A percentile compares a stretch with the other conserved stretches of the same genome.
phyloP scores from a whole-genome alignment of 2,329 filamentous ascomycete species.

The Periglandula ipomoeae region DNA sequence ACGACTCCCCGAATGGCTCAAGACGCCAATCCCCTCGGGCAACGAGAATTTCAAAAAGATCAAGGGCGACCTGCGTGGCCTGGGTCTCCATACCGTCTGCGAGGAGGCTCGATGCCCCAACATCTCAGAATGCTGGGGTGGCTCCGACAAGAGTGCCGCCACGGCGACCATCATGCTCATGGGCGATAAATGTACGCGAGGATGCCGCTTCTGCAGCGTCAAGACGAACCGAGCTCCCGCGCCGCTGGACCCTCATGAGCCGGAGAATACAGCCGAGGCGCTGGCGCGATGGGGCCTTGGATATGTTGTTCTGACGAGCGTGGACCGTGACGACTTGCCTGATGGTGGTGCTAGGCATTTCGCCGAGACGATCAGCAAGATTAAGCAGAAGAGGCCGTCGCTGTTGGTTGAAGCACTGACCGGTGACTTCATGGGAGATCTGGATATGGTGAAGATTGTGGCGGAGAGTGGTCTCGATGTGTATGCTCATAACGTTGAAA shows the following conservation, averaged over 20 bases:
- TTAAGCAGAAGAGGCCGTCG: slow-evolving; percentile 73
- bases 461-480: slow-evolving; percentile 87
- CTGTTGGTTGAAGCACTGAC: slow-evolving; percentile 78
- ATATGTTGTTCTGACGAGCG: slow-evolving; percentile 88
- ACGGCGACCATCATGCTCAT: slow-evolving; percentile 99
- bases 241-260: slow-evolving; percentile 89
- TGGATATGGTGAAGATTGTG: slow-evolving; percentile 79
- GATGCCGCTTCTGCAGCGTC: slow-evolving; percentile 93
- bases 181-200: slow-evolving; percentile 95
- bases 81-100: slow-evolving; percentile 91
- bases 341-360: slow-evolving; percentile 88
- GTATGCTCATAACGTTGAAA: slow-evolving; percentile 96
- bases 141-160: slow-evolving; percentile 75
- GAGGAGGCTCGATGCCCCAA: slow-evolving; percentile 97
- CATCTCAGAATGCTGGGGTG: slow-evolving; percentile 97
- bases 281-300: slow-evolving; percentile 87
- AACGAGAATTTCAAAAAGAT: slow-evolving; percentile 85
- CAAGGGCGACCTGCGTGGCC: slow-evolving; percentile 81
- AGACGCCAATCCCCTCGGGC: slow-evolving; percentile 83
- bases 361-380: slow-evolving; percentile 86
- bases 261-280: slow-evolving; percentile 92
- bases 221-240: slow-evolving; percentile 72
- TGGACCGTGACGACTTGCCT: slow-evolving; percentile 84
- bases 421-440: slow-evolving; percentile 76
- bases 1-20: slow-evolving; percentile 85